Evolutionary conservation across 2,329 filamentous ascomycete genomes (phyloP), one percentile per base, ranked within the genome.

Genomic region (Arthrobotrys conoides): DNA sequence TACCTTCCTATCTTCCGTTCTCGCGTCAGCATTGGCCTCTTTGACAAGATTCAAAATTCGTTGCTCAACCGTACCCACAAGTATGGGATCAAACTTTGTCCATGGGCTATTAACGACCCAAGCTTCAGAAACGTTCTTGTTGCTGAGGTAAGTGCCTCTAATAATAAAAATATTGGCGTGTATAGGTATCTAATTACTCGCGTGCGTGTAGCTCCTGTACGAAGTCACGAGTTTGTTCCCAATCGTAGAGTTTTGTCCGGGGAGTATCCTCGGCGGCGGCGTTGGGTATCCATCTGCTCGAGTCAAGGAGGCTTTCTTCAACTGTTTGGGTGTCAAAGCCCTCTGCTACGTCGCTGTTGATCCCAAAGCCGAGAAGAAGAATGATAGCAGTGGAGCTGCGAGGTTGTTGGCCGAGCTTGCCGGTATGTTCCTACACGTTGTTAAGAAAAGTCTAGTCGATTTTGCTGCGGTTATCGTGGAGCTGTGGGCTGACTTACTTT

Each of bases 141-240:
- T 20, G 30, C 38, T 33, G 53, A 57, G 53, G 53, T 36, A 36
- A 6, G 30, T 30, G 9, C 12, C 24, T 12, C 4, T 57, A 38
- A 14, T 33, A 16, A 9, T 1, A 2, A n/a, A n/a, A n/a, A n/a
- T n/a, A 20, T 55, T 53, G 22, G 4, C 2, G 5, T 38, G 0
- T 5, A 57, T 14, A 8, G 16, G 5, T 57, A 5, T 14, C 16
- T 57, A 20, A 38, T 20, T 30, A 14, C 5, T 10, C 8, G n/a
- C n/a, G n/a, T n/a, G 36, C 49, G 16, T 30, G 53, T 18, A 57
- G 53, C 14, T 57, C n/a, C 30, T 57, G 5, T 57, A 57, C 5
- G 53, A 57, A n/a, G 16, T 57, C 53, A 57, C 53, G 14, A 30
- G 53, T 6, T 36, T 57, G 53, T 30, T 57, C 20, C 53, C 53